phyloP scores from a whole-genome alignment of 192 early-diverging fungal species.

The Rhizophagus sp. region DNA sequence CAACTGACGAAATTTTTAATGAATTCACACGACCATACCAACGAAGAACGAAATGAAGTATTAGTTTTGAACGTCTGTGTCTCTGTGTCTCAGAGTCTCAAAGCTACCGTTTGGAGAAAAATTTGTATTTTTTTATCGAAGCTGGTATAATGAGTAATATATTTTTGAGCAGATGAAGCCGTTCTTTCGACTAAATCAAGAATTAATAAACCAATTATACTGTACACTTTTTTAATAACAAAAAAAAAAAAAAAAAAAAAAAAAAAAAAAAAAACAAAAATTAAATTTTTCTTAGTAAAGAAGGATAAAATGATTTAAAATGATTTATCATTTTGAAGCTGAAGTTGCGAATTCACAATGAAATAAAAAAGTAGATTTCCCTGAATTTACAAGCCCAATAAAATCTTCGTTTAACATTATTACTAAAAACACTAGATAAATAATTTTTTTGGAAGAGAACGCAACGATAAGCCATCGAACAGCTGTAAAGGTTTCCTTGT shows the following conservation, averaged over 20 bases:
- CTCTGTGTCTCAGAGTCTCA: background rate
- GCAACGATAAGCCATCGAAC: background rate
- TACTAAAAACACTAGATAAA: background rate
- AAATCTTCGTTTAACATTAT: background rate
- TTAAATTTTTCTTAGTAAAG: too few species aligned
- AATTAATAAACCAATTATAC: background rate
- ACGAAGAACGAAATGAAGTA: constrained; percentile 12
- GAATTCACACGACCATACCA: too few species aligned
- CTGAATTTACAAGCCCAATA: constrained; percentile 4
- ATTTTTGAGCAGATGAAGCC: background rate
- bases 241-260: constrained; percentile 3
- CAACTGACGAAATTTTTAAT: too few species aligned
- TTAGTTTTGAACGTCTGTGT: background rate
- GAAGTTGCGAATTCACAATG: background rate
- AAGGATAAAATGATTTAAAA: background rate
- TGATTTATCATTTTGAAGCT: background rate
- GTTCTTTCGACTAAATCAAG: constrained; percentile 8
- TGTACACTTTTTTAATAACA: background rate
- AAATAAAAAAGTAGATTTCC: constrained; percentile 4
- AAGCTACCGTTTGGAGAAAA: background rate
- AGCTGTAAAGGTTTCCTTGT: background rate
- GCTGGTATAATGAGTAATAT: background rate
- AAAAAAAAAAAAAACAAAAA: too few species aligned
- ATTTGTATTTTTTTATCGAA: constrained; percentile 16
- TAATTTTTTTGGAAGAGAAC: background rate